Evolutionary conservation across 768 basidiomycete genomes (phyloP), one percentile per base, ranked within the genome.

Genomic region (Pleurotus giganteus): DNA sequence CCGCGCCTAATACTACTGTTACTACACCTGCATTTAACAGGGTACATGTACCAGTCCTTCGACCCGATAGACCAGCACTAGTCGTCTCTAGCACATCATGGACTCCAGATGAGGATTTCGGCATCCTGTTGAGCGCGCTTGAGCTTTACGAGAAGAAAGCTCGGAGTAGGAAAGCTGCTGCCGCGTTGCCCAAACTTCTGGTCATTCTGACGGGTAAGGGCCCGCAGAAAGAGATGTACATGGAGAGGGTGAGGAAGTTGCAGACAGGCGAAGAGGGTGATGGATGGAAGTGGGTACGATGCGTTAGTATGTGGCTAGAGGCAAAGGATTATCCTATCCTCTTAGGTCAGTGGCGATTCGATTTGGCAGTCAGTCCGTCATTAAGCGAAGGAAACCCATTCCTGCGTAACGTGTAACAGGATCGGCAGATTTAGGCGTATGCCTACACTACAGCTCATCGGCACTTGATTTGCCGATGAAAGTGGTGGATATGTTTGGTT

Each of bases 401-500:
- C 15, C 39, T 29, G 3, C 37, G 39, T 4, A 46, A 50, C 23
- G 12, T 45, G 53, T 42, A 29, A 4, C 58, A 93, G 92, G 94
- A 28, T 88, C 91, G 3, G 92, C 94, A 8, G 94, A 99, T 69
- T 62, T 99, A 36, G 97, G 97, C 2, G 81, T 98, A 55, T 94
- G 85, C 57, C 71, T 99, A 47, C 97, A 99, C 71, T 83, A 85
- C 4, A 95, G 92, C 67, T 93, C 92, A 0, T 95, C 92, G 2
- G 89, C 82, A 1, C 72, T 94, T 54, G 97, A 99, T 70, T 74
- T 99, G 53, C 97, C 97, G 2, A 99, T 99, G 97, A 99, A 99
- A 69, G 85, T 99, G 4, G 94, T 99, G 5, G 97, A 99, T 68
- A 98, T 98, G 96, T 98, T 98, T 72, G 97, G 97, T 3, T 98